Percentiles rank a stretch among this genome's conserved stretches.
phyloP scores from a whole-genome alignment of 345 rosid species.

The Eucalyptus shirleyi region DNA sequence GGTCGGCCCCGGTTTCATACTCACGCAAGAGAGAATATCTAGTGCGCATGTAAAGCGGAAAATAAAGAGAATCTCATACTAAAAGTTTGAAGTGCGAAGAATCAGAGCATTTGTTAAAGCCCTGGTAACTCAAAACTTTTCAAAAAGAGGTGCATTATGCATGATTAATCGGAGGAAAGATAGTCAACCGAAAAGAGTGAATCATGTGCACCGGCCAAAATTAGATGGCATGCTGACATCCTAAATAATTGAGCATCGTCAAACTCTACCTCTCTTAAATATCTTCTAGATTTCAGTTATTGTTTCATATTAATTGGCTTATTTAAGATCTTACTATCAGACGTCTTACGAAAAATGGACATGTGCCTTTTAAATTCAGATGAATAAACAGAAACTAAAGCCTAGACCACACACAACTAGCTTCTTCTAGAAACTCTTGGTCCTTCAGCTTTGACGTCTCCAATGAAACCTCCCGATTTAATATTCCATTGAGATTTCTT shows the following conservation, averaged over 20 bases:
- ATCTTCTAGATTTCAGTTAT: too few relatives aligned
- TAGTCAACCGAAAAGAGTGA: not conserved
- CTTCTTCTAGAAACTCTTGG: constrained; percentile 56
- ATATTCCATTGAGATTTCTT: not conserved
- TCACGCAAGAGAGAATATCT: not conserved
- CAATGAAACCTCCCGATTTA: not conserved
- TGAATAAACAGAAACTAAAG: not conserved
- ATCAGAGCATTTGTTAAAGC: not conserved
- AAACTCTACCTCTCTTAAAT: not conserved
- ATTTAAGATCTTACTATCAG: not conserved
- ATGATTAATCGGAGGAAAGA: not conserved
- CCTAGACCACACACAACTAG: constrained; percentile 41
- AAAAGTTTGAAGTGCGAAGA: not conserved
- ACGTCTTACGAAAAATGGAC: not conserved
- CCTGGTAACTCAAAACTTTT: not conserved
- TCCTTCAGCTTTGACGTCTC: not conserved
- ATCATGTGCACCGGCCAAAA: not conserved
- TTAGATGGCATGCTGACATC: not conserved
- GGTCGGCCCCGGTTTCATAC: not conserved
- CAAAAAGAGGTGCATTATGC: not conserved
- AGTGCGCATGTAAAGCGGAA: not conserved
- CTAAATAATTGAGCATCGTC: not conserved
- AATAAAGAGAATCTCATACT: not conserved
- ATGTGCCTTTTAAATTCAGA: not conserved
- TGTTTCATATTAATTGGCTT: not conserved